Percentiles rank a stretch among this genome's conserved stretches.
Conservation (phyloP, 208 protist species). For the Lotmaria passim region DNA sequence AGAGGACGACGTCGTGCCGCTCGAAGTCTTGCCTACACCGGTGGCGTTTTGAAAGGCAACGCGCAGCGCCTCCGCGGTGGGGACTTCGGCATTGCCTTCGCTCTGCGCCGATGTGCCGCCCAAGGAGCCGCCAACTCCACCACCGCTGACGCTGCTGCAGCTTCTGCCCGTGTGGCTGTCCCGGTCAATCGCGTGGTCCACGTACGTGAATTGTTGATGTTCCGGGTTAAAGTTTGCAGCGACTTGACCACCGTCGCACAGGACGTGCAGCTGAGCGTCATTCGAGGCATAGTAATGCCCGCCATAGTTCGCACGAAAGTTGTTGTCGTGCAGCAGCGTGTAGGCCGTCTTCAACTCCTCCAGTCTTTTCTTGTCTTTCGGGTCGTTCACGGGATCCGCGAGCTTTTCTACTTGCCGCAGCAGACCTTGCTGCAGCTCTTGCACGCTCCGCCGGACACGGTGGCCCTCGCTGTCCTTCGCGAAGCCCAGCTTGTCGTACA, state of each 20-base stretch:
- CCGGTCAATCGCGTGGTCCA: slow-evolving; percentile 61
- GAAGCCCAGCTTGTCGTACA: slow-evolving; percentile 80
- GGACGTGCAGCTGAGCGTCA: slow-evolving; percentile 77
- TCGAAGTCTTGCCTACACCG: slow-evolving; percentile 22
- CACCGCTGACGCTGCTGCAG: background rate
- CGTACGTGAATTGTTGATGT: slow-evolving; percentile 71
- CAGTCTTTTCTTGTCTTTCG: slow-evolving; percentile 46
- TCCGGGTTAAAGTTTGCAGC: slow-evolving; percentile 85
- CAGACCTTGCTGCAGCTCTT: slow-evolving; percentile 69
- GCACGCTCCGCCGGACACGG: slow-evolving; percentile 59
- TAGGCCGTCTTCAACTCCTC: slow-evolving; percentile 66
- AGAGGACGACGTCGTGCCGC: slow-evolving; percentile 32
- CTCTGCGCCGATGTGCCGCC: too few species aligned
- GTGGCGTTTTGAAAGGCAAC: slow-evolving; percentile 54
- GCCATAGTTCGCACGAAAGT: slow-evolving; percentile 67
- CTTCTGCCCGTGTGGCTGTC: slow-evolving; percentile 1
- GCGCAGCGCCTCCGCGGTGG: slow-evolving; percentile 47
- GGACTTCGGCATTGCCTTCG: slow-evolving; percentile 3
- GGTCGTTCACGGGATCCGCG: slow-evolving; percentile 54
- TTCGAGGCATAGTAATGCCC: slow-evolving; percentile 75
- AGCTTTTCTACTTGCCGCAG: slow-evolving; percentile 70
- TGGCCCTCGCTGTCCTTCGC: slow-evolving; percentile 57
- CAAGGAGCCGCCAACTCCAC: too few species aligned
- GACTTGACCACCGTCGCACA: slow-evolving; percentile 72
- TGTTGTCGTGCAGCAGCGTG: slow-evolving; percentile 50